Conservation (phyloP, 495 filamentous ascomycete genomes). For the Mycothermus thermophilus region DNA sequence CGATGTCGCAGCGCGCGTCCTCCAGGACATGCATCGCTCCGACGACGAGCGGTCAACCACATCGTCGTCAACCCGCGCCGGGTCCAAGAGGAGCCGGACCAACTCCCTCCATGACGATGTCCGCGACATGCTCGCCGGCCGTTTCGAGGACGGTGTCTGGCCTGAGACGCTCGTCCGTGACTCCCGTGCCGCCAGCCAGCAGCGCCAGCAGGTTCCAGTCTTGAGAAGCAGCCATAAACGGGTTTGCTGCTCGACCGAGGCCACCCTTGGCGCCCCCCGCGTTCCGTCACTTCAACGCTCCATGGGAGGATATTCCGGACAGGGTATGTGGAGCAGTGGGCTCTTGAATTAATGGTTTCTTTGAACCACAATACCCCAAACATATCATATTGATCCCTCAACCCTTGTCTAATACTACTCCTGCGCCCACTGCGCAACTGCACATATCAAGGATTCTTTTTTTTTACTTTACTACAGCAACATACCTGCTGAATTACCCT, state of each 20-base stretch:
- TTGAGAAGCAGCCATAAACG: conserved; percentile 39
- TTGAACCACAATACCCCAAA: not conserved
- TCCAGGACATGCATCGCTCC: conserved; percentile 48
- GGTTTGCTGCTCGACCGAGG: conserved; percentile 44
- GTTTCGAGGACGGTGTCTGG: conserved; percentile 18
- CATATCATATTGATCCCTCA: not conserved
- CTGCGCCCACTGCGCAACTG: conserved; percentile 5
- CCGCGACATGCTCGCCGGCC: conserved; percentile 40
- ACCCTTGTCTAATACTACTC: conserved; percentile 11
- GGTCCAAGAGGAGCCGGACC: conserved; percentile 55
- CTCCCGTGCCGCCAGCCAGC: conserved; percentile 1
- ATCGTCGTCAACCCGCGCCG: no score
- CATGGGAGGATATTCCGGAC: conserved; percentile 31
- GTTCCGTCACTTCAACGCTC: conserved; percentile 27
- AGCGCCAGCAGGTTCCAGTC: conserved; percentile 23
- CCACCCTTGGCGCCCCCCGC: conserved; percentile 12
- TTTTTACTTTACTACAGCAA: no score
- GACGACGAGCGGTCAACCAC: no score
- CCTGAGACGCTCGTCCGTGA: conserved; percentile 21
- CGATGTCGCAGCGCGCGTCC: conserved; percentile 52
- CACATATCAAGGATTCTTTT: conserved; percentile 11
- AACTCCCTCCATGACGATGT: conserved; percentile 64
- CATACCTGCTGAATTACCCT: no score
- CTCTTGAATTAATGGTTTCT: conserved; percentile 29
- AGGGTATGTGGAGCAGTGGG: conserved; percentile 45